These are phyloP conservation scores for Aspergillus fumigatiaffinis DNA, from an alignment of 2,329 filamentous ascomycete genomes.

Conservation along the genomic window DNA sequence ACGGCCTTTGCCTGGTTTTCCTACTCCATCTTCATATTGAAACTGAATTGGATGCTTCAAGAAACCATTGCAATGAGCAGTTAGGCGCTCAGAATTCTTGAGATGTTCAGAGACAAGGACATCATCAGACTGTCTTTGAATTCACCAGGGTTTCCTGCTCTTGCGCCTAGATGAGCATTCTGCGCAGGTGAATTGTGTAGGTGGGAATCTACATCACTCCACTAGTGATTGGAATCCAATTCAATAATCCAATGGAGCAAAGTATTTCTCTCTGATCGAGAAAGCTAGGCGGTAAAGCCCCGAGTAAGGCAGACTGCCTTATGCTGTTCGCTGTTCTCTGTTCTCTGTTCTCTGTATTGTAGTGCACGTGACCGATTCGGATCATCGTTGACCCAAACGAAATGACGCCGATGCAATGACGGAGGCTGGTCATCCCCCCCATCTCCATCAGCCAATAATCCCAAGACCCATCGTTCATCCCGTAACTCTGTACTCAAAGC, in stretches of 20 bases:
- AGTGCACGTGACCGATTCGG: conserved; percentile 6
- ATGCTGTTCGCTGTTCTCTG: too few species aligned
- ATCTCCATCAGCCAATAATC: background rate
- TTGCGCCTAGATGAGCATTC: background rate
- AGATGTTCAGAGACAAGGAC: background rate
- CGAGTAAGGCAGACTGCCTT: background rate
- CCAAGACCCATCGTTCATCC: background rate
- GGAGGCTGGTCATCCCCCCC: background rate
- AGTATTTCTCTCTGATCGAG: background rate
- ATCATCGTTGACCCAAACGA: conserved; percentile 7
- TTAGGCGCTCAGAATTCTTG: background rate
- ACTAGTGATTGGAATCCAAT: background rate
- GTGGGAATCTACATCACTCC: background rate
- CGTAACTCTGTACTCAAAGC: background rate
- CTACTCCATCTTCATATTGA: background rate
- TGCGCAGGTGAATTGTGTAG: background rate
- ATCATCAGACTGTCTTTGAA: background rate
- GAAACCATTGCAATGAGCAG: background rate
- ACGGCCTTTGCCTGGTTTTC: background rate
- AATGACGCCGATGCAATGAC: conserved; percentile 7
- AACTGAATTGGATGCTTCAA: background rate
- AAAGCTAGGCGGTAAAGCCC: background rate
- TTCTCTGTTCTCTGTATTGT: background rate
- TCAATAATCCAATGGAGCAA: background rate
- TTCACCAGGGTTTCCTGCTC: background rate